Conservation (phyloP, 257 asterid species). For the Mitragyna speciosa region DNA sequence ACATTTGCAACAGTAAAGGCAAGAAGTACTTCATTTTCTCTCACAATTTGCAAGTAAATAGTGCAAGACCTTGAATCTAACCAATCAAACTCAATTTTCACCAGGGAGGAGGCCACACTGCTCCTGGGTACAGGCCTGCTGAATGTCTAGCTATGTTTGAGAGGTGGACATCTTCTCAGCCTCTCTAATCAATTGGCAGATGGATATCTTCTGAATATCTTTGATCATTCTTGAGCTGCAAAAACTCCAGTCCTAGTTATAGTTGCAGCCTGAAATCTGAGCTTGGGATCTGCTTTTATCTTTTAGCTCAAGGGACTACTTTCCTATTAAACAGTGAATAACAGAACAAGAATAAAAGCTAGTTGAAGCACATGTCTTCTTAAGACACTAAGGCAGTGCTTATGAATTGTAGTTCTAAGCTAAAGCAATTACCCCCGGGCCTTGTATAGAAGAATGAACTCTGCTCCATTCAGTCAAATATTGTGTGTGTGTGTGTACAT, state of each 20-base stretch:
- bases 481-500: too few relatives aligned
- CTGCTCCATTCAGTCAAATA: too few relatives aligned
- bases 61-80: not conserved
- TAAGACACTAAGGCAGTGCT: too few relatives aligned
- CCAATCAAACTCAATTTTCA: not conserved
- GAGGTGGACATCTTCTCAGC: conserved; percentile 33
- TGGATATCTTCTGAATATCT: not conserved
- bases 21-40: not conserved
- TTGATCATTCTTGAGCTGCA: not conserved
- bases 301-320: not conserved
- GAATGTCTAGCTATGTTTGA: conserved; percentile 32
- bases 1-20: conserved; percentile 41
- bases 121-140: conserved; percentile 33
- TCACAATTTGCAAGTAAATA: not conserved
- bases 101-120: conserved; percentile 43
- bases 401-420: too few relatives aligned
- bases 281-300: not conserved
- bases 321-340: not conserved
- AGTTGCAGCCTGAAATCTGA: not conserved
- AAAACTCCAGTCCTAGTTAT: not conserved
- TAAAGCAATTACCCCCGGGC: too few relatives aligned
- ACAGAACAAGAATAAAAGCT: too few relatives aligned
- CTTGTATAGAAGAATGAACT: too few relatives aligned
- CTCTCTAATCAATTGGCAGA: conserved; percentile 14
- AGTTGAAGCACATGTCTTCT: too few relatives aligned